Base-by-base conservation (phyloP, 495 filamentous ascomycete species). In the Neurospora sp. region DNA sequence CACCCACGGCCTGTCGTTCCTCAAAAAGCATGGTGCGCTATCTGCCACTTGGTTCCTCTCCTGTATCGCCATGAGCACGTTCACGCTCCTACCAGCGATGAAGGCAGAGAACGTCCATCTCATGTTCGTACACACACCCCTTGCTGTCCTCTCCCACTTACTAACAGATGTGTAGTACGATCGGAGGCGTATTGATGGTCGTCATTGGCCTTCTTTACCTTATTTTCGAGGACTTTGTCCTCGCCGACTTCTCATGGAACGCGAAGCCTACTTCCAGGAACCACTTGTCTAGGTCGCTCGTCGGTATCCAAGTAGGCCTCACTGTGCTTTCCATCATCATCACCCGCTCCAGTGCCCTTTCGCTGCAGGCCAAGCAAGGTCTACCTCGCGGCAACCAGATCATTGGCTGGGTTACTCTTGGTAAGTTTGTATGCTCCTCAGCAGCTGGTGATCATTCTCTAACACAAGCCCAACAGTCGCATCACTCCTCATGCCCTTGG, bases 341-440 rank as follows among this genome's bases (percentile, higher is more conserved):
- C 37, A 99, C 96, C 48, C 87, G 89, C 53, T 95, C 92, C 8
- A 97, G 93, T 76, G 87, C 90, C 20, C 81, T 89, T 68, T 95
- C 93, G 20, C 79, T 99, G 40, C 93, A 98, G 79, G 91, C 93
- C 40, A 96, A 93, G 77, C 83, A 88, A 71, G 96, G 96, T 12
- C 86, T 99, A n/a, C 94, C 95, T 7, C 82, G 90, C 5, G 96
- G 96, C 41, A 97, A 97, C 76, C 93, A 97, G 79, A 83, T 92
- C 37, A 86, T 96, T 61, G 96, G 93, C 31, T 98, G 95, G 95
- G 69, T 88, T 70, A 90, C 96, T 35, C 79, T 99, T 8, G 86
- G 93, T 94, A 85, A 79, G 89, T 35, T 35, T 35, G 31, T 4
- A 35, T 35, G 31, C 0, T 41, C 1, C 16, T 9, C 53, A 31